Conservation (phyloP, 1,139 yeast species). For the Petasospora fabianii region DNA sequence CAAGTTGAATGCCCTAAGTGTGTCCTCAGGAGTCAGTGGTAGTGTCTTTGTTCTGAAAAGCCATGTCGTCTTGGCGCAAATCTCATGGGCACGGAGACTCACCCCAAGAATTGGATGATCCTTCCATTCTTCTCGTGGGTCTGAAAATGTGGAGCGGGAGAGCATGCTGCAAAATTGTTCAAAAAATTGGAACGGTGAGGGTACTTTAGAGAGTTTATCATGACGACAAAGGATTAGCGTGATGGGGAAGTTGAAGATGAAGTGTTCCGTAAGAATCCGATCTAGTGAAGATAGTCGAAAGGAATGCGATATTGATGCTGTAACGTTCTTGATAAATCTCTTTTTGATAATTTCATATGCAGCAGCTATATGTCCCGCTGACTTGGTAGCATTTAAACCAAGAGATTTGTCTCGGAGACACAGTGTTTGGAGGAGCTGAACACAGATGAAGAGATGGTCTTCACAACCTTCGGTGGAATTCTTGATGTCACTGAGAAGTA, state of each 20-base stretch:
- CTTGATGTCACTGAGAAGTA: conserved; percentile 20
- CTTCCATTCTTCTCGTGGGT: conserved; percentile 20
- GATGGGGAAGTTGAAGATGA: conserved; percentile 30
- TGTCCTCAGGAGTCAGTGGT: conserved; percentile 16
- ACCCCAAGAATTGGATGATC: conserved; percentile 27
- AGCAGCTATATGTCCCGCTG: conserved; percentile 31
- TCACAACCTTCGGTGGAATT: conserved; percentile 21
- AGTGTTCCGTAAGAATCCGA: conserved; percentile 30
- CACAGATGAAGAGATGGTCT: conserved; percentile 30
- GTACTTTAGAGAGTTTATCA: conserved; percentile 27
- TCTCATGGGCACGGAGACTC: conserved; percentile 25
- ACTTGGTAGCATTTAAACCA: conserved; percentile 26
- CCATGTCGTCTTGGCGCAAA: conserved; percentile 30
- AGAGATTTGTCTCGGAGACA: conserved; percentile 31
- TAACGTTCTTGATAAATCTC: conserved; percentile 12
- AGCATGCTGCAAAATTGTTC: conserved; percentile 21
- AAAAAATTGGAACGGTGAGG: conserved; percentile 31
- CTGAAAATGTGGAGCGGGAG: conserved; percentile 7
- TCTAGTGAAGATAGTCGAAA: conserved; percentile 25
- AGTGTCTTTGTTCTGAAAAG: conserved; percentile 18
- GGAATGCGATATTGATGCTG: not conserved
- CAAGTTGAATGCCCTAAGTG: conserved; percentile 10
- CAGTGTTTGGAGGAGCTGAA: conserved; percentile 28
- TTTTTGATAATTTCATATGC: conserved; percentile 27
- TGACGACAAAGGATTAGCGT: conserved; percentile 30